These are phyloP conservation scores for Aegilops longissima DNA, from an alignment of 176 grass and related monocot genomes.

Conservation along the genomic window DNA sequence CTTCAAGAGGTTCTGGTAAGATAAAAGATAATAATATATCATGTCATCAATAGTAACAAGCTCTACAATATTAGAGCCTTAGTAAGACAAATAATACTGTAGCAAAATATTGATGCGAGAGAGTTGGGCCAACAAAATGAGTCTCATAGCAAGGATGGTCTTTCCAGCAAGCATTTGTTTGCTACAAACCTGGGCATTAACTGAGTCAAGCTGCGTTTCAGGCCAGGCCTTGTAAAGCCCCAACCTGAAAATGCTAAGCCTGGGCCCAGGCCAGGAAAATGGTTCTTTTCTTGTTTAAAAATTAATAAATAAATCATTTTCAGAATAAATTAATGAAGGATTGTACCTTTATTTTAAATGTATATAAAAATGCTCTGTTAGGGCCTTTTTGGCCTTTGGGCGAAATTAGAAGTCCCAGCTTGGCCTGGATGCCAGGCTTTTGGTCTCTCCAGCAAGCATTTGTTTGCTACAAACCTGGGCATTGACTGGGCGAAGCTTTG, in stretches of 20 bases:
- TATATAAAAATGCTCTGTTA: not conserved
- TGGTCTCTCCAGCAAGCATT: too few relatives aligned
- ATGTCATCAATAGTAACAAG: not conserved
- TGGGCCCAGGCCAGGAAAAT: too few relatives aligned
- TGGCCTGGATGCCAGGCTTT: not conserved
- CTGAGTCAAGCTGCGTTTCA: not conserved
- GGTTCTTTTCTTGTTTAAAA: not conserved
- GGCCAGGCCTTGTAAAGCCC: too few relatives aligned
- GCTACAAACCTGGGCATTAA: too few relatives aligned
- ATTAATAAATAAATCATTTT: not conserved
- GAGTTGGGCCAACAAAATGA: not conserved
- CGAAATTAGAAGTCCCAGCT: not conserved
- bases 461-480: too few relatives aligned
- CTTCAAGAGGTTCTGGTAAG: not conserved
- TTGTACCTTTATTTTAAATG: not conserved
- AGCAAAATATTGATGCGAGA: not conserved
- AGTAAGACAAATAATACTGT: not conserved
- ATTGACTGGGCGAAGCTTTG: too few relatives aligned
- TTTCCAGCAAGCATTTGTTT: too few relatives aligned
- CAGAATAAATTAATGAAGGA: not conserved
- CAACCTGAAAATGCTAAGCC: too few relatives aligned
- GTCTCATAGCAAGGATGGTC: not conserved
- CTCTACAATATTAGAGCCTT: not conserved
- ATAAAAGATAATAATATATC: not conserved
- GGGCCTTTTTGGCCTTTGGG: too few relatives aligned